Conservation (phyloP, 2,329 filamentous ascomycete species). For the Raffaelea ambrosiae region DNA sequence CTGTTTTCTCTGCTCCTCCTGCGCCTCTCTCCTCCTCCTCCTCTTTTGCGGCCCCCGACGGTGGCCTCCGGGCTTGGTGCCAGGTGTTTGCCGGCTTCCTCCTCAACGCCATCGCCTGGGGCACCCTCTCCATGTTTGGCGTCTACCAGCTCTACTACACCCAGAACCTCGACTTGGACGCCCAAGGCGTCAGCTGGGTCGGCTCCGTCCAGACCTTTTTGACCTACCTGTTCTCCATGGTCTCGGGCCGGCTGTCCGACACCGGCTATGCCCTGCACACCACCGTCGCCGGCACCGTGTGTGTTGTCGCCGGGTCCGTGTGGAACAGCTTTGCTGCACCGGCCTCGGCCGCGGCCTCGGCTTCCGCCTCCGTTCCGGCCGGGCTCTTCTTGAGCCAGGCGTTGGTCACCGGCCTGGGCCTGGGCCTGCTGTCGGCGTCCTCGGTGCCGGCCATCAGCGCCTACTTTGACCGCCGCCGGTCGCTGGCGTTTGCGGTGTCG, state of each 20-base stretch:
- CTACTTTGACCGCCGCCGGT: slow-evolving; percentile 49
- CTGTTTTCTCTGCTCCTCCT: too few species aligned
- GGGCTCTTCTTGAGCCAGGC: slow-evolving; percentile 44
- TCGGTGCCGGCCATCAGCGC: slow-evolving; percentile 43
- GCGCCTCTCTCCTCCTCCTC: not conserved
- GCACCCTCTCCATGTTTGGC: slow-evolving; percentile 39
- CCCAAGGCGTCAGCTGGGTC: slow-evolving; percentile 36
- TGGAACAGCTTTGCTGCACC: slow-evolving; percentile 37
- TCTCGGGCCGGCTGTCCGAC: slow-evolving; percentile 41
- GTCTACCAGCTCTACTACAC: slow-evolving; percentile 39
- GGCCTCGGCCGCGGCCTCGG: not conserved
- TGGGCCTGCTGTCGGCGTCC: slow-evolving; percentile 46
- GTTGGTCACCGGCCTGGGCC: slow-evolving; percentile 43
- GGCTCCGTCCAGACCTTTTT: slow-evolving; percentile 43
- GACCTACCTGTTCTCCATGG: slow-evolving; percentile 37
- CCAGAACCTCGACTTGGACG: slow-evolving; percentile 22
- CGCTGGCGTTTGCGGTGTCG: slow-evolving; percentile 50
- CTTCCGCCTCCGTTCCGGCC: not conserved
- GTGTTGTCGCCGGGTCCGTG: slow-evolving; percentile 38
- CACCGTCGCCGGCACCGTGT: slow-evolving; percentile 28
- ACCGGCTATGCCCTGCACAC: slow-evolving; percentile 37
- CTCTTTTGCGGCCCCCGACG: slow-evolving; percentile 27
- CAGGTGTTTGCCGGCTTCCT: slow-evolving; percentile 40
- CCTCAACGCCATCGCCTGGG: slow-evolving; percentile 42
- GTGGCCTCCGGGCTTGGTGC: slow-evolving; percentile 38